These are phyloP conservation scores for Sarocladium kiliense DNA, from an alignment of 2,329 filamentous ascomycete species.

Conservation along the genomic window DNA sequence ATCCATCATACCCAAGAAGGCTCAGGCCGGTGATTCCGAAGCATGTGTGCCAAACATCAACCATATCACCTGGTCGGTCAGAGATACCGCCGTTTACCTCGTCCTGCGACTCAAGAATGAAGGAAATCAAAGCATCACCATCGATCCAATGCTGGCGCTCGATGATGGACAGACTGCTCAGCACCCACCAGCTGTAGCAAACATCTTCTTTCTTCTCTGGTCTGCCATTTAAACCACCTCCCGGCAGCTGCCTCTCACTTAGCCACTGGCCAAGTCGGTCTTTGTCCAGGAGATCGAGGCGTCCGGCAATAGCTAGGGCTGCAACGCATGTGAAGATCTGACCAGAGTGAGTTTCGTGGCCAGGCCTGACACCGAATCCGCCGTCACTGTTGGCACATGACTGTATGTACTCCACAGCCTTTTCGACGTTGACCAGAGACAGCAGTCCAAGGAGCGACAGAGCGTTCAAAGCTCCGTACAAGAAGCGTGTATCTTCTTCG, in stretches of 20 bases:
- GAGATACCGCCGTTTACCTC: slow-evolving; percentile 77
- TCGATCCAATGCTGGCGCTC: slow-evolving; percentile 90
- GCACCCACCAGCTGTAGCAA: slow-evolving; percentile 99
- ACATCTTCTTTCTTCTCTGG: slow-evolving; percentile 96
- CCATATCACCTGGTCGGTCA: slow-evolving; percentile 88
- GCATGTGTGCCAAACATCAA: slow-evolving; percentile 93
- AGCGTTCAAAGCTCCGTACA: slow-evolving; percentile 86
- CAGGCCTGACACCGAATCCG: slow-evolving; percentile 83
- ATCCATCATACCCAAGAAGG: slow-evolving; percentile 69
- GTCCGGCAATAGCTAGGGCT: slow-evolving; percentile 75
- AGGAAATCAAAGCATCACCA: slow-evolving; percentile 66
- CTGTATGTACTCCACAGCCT: slow-evolving; percentile 73
- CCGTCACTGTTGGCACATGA: slow-evolving; percentile 92
- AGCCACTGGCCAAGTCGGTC: slow-evolving; percentile 86
- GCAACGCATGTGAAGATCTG: slow-evolving; percentile 95
- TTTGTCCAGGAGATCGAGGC: slow-evolving; percentile 75
- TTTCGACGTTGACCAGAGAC: slow-evolving; percentile 69
- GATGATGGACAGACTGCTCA: slow-evolving; percentile 88
- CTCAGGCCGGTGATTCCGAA: slow-evolving; percentile 89
- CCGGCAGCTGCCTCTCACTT: slow-evolving; percentile 83
- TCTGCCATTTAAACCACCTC: slow-evolving; percentile 85
- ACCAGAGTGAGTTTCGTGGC: slow-evolving; percentile 89
- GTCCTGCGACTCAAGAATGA: slow-evolving; percentile 89
- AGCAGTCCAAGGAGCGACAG: slow-evolving; percentile 77
- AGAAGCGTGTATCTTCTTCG: slow-evolving; percentile 89